Evolutionary conservation across 345 rosid species (phyloP).

Genomic region (Limnanthes douglasii): DNA sequence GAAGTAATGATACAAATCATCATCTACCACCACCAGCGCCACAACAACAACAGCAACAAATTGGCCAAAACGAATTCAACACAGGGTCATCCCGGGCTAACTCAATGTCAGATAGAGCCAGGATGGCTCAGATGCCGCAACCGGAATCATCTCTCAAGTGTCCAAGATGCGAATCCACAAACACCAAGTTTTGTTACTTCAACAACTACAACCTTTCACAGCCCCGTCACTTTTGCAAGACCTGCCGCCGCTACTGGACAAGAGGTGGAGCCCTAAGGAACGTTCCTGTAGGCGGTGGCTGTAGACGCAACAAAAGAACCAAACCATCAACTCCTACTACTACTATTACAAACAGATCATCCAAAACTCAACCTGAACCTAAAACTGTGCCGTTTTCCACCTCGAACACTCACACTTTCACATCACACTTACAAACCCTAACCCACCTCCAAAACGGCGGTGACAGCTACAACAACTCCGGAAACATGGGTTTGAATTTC

Average conservation of each 20-base stretch:
- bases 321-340: too few relatives aligned
- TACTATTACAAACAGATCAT: too few relatives aligned
- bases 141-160: conserved; percentile 46
- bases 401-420: too few relatives aligned
- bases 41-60: conserved; percentile 35
- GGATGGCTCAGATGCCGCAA: conserved; percentile 35
- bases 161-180: conserved; percentile 56
- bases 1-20: conserved; percentile 7
- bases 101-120: conserved; percentile 45
- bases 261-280: conserved; percentile 62
- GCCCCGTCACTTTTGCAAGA: conserved; percentile 73
- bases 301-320: conserved; percentile 42
- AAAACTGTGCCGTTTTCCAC: too few relatives aligned
- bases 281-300: conserved; percentile 69
- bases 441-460: too few relatives aligned
- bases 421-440: too few relatives aligned
- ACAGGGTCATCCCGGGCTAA: conserved; percentile 20
- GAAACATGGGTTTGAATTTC: conserved; percentile 16
- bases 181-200: conserved; percentile 69
- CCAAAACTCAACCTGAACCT: too few relatives aligned
- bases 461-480: conserved; percentile 14
- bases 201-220: conserved; percentile 65
- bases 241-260: conserved; percentile 70
- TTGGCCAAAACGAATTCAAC: too few relatives aligned
- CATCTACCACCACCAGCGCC: conserved; percentile 22